Base-by-base conservation (phyloP, 208 protist genomes). In the Leishmania mexicana region DNA sequence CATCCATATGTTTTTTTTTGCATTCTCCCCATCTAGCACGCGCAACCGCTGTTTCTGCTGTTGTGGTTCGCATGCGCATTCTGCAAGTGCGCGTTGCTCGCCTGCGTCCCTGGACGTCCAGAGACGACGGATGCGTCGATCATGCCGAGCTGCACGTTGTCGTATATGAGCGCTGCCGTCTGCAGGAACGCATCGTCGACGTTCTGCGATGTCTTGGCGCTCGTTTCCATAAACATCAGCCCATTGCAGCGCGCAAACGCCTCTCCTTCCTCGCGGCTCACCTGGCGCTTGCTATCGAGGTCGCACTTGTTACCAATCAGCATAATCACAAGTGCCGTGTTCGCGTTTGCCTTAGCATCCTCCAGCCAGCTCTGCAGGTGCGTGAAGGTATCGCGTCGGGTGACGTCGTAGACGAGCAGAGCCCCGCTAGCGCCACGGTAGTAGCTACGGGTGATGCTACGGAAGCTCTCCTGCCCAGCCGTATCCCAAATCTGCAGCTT, bases 401-500 rank as follows among this genome's bases (percentile, higher is more conserved):
- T 99, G 74, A 99, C 99, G 81, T 99, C 99, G 86, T 99, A 99
- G 28, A 99, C 99, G 40, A 99, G 97, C 62, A 99, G 90, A 42
- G 99, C 99, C 11, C 99, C 99, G 72, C 98, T 98, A 19, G 99
- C 99, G 24, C 99, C 99, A 80, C 99, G 95, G 89, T 99, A 99
- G 94, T 99, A 99, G 81, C 98, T 99, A 47, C 99, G 96, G 31
- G 99, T 99, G 89, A 99, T 99, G 81, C 98, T 99, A 35, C 99
- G 96, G 90, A 99, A 99, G 77, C 97, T 99, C 88, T 99, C 99
- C 88, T 97, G 95, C 10, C 96, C 94, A 11, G 95, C 95, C 8
- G 99, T 99, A 86, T 99, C 99, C 99, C 99, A 99, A 71, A 99
- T 99, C 81, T 99, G 99, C 19, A 99, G 93, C 89, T 99, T 99